Evolutionary conservation across 1,139 yeast species (phyloP).

Genomic region (Sugiyamaella sp.): DNA sequence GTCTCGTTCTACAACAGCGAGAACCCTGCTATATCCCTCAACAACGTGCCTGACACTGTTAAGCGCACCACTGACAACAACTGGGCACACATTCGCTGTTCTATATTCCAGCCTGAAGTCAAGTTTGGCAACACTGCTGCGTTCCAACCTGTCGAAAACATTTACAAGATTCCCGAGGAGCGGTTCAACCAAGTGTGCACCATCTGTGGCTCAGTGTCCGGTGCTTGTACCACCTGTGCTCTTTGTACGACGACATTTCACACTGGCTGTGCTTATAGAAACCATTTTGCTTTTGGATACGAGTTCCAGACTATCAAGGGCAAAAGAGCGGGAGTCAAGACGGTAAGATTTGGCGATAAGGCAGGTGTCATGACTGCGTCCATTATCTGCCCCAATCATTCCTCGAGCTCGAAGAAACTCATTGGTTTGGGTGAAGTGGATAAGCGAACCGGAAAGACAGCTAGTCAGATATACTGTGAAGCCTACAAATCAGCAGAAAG

Average conservation of each 20-base stretch:
- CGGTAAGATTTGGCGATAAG: constrained; percentile 46
- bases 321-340: constrained; percentile 31
- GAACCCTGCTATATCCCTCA: constrained; percentile 30
- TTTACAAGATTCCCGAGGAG: constrained; percentile 34
- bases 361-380: constrained; percentile 39
- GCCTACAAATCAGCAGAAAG: constrained; percentile 34
- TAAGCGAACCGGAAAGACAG: constrained; percentile 33
- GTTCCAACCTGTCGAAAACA: constrained; percentile 51
- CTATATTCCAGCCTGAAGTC: constrained; percentile 54
- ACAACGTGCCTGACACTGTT: constrained; percentile 63
- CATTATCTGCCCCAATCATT: constrained; percentile 40
- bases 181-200: constrained; percentile 42
- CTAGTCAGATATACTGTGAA: constrained; percentile 39
- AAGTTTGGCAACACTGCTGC: constrained; percentile 47
- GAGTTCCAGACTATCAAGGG: constrained; percentile 30
- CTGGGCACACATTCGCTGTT: constrained; percentile 86
- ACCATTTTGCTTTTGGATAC: constrained; percentile 41
- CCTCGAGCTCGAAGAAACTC: constrained; percentile 19
- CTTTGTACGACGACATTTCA: constrained; percentile 52
- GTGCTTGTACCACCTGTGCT: constrained; percentile 50
- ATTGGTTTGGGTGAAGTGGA: constrained; percentile 33
- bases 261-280: constrained; percentile 63
- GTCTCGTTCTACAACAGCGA: constrained; percentile 51
- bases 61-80: constrained; percentile 68
- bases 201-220: constrained; percentile 48